Evolutionary conservation across 257 asterid species (phyloP).

Genomic region (Ilex asprella): DNA sequence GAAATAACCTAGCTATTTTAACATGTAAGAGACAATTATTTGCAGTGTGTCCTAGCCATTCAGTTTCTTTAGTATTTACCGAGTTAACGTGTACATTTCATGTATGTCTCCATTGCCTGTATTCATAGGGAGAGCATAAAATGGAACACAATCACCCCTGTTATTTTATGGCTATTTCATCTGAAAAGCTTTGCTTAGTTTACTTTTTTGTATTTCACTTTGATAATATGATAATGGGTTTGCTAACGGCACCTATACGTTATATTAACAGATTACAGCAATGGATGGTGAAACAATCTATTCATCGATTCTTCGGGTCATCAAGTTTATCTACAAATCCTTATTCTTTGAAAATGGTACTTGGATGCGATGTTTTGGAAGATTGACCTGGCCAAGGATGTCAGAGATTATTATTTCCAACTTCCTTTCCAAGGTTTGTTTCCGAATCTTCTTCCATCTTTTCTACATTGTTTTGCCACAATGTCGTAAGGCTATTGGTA

Average conservation of each 20-base stretch:
- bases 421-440: slow-evolving; percentile 78
- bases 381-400: slow-evolving; percentile 93
- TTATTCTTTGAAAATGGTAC: slow-evolving; percentile 57
- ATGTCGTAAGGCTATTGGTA: background rate
- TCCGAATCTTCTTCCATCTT: background rate
- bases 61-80: too few species aligned
- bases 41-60: too few species aligned
- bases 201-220: too few species aligned
- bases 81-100: too few species aligned
- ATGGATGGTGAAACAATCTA: slow-evolving; percentile 70
- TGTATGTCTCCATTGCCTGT: too few species aligned
- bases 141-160: too few species aligned
- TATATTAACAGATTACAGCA: slow-evolving; percentile 38
- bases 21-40: too few species aligned
- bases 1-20: too few species aligned
- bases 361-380: slow-evolving; percentile 83
- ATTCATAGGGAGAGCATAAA: too few species aligned
- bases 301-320: slow-evolving; percentile 42
- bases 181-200: too few species aligned
- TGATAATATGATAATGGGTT: too few species aligned
- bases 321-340: slow-evolving; percentile 48
- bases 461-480: background rate
- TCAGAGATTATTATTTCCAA: slow-evolving; percentile 78
- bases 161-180: too few species aligned
- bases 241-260: background rate